phyloP scores from a whole-genome alignment of 805 yeast genomes.

The Wickerhamiella parazyma region DNA sequence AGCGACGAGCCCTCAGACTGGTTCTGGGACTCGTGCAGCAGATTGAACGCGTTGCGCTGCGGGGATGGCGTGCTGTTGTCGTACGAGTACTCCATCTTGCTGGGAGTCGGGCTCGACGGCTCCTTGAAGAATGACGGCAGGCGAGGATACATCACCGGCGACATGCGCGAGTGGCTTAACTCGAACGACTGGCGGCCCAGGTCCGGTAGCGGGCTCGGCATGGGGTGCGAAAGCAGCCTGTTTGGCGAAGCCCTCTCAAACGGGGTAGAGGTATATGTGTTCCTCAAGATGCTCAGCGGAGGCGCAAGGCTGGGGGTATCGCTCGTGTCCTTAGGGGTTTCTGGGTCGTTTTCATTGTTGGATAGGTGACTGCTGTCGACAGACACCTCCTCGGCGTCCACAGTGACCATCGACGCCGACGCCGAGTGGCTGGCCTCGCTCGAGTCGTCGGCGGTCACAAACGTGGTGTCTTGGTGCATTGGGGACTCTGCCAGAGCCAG shows the following conservation, averaged over 20 bases:
- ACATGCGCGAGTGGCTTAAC: neutral
- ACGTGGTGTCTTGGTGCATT: no score
- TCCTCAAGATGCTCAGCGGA: neutral
- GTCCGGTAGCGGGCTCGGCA: conserved; percentile 4
- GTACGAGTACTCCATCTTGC: neutral
- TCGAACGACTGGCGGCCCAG: conserved; percentile 4
- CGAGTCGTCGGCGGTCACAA: no score
- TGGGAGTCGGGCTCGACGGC: neutral
- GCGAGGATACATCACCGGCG: conserved; percentile 1
- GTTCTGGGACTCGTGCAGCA: neutral
- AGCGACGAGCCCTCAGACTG: neutral
- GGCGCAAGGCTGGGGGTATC: neutral
- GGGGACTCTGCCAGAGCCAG: no score
- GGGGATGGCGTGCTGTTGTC: neutral
- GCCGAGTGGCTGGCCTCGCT: no score
- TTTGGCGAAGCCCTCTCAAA: neutral
- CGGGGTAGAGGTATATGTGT: conserved; percentile 4
- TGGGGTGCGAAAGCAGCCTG: conserved; percentile 1
- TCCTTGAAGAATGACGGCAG: conserved; percentile 3
- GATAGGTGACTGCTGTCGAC: neutral
- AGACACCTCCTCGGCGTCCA: neutral
- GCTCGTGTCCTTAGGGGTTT: neutral
- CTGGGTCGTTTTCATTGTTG: conserved; percentile 1
- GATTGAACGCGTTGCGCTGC: neutral
- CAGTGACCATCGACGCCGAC: conserved; percentile 8